These are phyloP conservation scores for Sporobolomyces roseus DNA, from an alignment of 768 basidiomycete genomes.

Conservation along the genomic window DNA sequence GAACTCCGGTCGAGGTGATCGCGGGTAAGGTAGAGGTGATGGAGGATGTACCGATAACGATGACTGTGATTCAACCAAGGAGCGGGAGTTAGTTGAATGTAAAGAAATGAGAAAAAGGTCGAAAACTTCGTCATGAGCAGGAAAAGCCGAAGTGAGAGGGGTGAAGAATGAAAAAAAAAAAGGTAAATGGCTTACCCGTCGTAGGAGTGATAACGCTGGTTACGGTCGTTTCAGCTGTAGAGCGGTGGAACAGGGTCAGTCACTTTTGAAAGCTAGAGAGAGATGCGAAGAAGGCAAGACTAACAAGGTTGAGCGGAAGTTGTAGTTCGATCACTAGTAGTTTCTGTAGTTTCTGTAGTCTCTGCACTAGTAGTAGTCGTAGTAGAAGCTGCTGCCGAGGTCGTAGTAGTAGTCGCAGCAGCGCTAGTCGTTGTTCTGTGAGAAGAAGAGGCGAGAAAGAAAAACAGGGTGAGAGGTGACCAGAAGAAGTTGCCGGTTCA, in stretches of 20 bases:
- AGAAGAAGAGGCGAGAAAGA: background rate
- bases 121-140: background rate
- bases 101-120: background rate
- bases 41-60: constrained; percentile 33
- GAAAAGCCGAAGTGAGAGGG: background rate
- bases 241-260: background rate
- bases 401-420: background rate
- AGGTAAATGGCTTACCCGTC: constrained; percentile 15
- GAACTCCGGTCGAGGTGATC: constrained; percentile 15
- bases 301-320: constrained; percentile 1
- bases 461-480: too few relatives aligned
- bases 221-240: constrained; percentile 23
- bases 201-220: constrained; percentile 30
- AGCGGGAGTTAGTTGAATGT: background rate
- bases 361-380: background rate
- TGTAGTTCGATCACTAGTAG: background rate
- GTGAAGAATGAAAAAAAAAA: background rate
- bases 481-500: background rate
- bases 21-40: constrained; percentile 26
- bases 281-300: background rate
- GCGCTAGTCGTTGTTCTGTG: background rate
- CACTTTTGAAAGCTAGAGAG: background rate
- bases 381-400: background rate
- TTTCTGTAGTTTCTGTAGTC: background rate
- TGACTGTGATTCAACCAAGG: constrained; percentile 8